Percentiles rank a stretch among this genome's conserved stretches.
Conservation (phyloP, 2,329 filamentous ascomycete species). For the Trichoderma sp. region DNA sequence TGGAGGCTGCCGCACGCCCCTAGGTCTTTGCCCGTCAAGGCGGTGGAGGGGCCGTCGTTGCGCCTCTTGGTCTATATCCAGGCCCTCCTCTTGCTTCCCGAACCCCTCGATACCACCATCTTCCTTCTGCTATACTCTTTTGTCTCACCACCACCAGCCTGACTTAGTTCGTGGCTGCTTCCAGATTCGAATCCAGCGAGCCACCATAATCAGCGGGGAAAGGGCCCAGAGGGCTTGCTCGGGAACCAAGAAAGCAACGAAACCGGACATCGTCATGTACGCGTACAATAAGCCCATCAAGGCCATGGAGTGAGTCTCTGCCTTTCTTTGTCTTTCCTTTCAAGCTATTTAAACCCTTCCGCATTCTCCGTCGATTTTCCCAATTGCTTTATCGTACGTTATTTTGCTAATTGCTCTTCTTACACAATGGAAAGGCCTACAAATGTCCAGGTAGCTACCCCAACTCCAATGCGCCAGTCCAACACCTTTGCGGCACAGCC, state of each 20-base stretch:
- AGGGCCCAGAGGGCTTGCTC: background rate
- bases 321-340: conserved; percentile 16
- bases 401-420: conserved; percentile 32
- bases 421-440: conserved; percentile 41
- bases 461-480: background rate
- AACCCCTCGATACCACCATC: conserved; percentile 11
- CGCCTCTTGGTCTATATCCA: background rate
- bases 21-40: conserved; percentile 22
- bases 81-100: background rate
- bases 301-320: conserved; percentile 44
- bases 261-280: conserved; percentile 37
- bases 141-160: conserved; percentile 1
- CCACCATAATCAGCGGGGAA: conserved; percentile 26
- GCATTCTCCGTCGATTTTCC: background rate
- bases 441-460: conserved; percentile 40
- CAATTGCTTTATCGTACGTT: conserved; percentile 17
- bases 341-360: conserved; percentile 3
- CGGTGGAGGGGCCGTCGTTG: background rate
- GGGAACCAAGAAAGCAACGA: conserved; percentile 10
- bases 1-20: conserved; percentile 22
- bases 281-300: conserved; percentile 44
- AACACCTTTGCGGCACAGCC: background rate
- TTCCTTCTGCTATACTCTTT: background rate
- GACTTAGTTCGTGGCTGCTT: conserved; percentile 6
- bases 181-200: conserved; percentile 13